A percentile compares a stretch with the other conserved stretches of the same genome.
phyloP scores from a whole-genome alignment of 441 rosid genomes.

The Mallotus japonicus region DNA sequence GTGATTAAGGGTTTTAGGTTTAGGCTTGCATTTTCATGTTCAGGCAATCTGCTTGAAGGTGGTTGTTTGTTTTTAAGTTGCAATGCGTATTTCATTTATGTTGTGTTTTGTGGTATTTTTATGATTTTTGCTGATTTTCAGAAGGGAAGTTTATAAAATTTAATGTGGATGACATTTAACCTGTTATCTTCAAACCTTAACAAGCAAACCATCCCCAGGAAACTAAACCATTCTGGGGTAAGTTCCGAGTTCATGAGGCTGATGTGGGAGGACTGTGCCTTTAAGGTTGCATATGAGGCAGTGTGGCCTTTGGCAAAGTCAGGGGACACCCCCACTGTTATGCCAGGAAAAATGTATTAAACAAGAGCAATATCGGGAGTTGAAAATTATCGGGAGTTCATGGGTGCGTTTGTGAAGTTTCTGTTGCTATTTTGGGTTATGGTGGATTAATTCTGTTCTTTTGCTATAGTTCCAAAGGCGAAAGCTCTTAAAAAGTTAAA shows the following conservation, averaged over 20 bases:
- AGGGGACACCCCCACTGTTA: no score
- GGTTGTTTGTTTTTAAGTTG: background rate
- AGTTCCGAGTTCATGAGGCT: no score
- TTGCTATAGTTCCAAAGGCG: background rate
- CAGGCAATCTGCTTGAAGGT: background rate
- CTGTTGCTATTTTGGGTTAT: background rate
- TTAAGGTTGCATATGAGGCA: no score
- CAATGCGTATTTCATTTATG: background rate
- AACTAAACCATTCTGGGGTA: no score
- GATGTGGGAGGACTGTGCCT: no score
- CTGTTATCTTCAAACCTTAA: background rate
- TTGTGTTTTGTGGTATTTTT: background rate
- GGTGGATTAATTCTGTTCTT: background rate
- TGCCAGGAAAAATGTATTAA: background rate
- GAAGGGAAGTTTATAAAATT: background rate
- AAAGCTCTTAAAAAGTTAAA: no score
- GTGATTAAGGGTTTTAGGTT: background rate
- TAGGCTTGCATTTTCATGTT: background rate
- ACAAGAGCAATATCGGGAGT: background rate
- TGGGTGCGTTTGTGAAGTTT: background rate
- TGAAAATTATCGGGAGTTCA: background rate
- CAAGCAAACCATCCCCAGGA: background rate
- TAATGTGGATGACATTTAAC: background rate
- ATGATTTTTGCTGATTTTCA: conserved; percentile 18
- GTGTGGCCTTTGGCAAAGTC: no score